Base-by-base conservation (phyloP, 2,329 filamentous ascomycete genomes). In the Amauroascus niger region DNA sequence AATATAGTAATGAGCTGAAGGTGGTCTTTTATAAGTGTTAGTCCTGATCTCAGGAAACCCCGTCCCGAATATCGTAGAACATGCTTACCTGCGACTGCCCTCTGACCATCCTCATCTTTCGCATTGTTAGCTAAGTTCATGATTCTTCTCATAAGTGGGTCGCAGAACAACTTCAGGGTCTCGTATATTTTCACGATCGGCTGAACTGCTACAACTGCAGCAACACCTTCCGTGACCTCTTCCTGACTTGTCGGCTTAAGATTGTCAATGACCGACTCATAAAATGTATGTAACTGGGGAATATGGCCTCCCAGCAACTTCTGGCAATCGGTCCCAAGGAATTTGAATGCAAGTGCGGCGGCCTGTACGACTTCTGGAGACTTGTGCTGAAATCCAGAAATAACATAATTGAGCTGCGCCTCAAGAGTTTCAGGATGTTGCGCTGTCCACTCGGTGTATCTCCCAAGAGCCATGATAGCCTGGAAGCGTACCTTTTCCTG, bases 401-500 rank as follows among this genome's bases (percentile, higher is more conserved):
- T 90, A 64, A 98, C 95, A 71, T 95, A 98, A 64, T 88, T 89
- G 66, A 98, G 87, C 69, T 98, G 93, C 7, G 87, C 79, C 69
- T 95, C 87, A 7, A 98, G 77, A 44, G 91, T 95, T 55, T 96
- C 88, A 0, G 91, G 88, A 64, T 98, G 93, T 46, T 88, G 83
- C 4, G 93, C 83, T 0, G 94, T 98, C 93, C 93, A 98, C 69
- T 97, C 91, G 0, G 94, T 98, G 67, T 98, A 98, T 58, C 93
- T 81, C 35, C 89, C 93, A 20, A 98, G 79, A 2, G 94, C 90
- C 89, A 98, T 96, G 64, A 97, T 95, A 5, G 91, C 91, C 58
- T 95, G 91, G 71, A 98, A 98, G 6, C 90, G 88, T n/a, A 98
- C 80, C 74, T 97, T 98, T 71, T 97, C 88, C 64, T 98, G 93